A percentile compares a stretch with the other conserved stretches of the same genome.
Evolutionary conservation across 1,284 basidiomycete species (phyloP).

Genomic region (Exobasidium rhododendri): DNA sequence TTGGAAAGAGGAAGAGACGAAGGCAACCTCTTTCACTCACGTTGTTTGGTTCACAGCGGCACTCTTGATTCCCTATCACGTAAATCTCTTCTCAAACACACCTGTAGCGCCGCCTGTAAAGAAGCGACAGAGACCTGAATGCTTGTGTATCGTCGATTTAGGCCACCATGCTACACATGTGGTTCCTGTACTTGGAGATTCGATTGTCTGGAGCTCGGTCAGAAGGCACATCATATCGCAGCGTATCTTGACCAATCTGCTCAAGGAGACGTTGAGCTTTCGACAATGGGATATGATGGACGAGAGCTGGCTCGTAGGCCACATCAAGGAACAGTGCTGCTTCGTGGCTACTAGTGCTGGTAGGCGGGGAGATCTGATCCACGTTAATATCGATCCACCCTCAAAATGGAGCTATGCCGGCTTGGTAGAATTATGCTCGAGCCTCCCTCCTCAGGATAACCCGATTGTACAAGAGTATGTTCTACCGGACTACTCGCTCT

Average conservation of each 20-base stretch:
- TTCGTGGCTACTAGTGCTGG: constrained; percentile 62
- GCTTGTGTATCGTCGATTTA: constrained; percentile 76
- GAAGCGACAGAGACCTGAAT: constrained; percentile 63
- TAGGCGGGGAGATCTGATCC: neutral
- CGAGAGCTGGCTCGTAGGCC: constrained; percentile 85
- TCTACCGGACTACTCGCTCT: constrained; percentile 75
- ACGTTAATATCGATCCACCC: constrained; percentile 58
- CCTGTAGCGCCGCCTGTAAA: neutral
- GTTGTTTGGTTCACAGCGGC: neutral
- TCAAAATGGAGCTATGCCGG: constrained; percentile 24
- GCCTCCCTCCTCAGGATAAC: constrained; percentile 59
- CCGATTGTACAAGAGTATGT: constrained; percentile 79
- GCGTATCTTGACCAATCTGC: constrained; percentile 86
- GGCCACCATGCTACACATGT: constrained; percentile 91
- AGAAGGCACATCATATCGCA: constrained; percentile 84
- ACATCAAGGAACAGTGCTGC: constrained; percentile 81
- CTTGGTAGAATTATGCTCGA: constrained; percentile 73
- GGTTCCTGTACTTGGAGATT: constrained; percentile 75
- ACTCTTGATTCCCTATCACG: constrained; percentile 6
- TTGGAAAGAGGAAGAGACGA: no score
- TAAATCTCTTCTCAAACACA: neutral
- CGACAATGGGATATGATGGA: constrained; percentile 98
- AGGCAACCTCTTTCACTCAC: no score
- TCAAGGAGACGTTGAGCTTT: constrained; percentile 88
- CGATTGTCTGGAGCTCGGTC: constrained; percentile 42